Base-by-base conservation (phyloP, 768 basidiomycete species). In the Lactifluus subvellereus region DNA sequence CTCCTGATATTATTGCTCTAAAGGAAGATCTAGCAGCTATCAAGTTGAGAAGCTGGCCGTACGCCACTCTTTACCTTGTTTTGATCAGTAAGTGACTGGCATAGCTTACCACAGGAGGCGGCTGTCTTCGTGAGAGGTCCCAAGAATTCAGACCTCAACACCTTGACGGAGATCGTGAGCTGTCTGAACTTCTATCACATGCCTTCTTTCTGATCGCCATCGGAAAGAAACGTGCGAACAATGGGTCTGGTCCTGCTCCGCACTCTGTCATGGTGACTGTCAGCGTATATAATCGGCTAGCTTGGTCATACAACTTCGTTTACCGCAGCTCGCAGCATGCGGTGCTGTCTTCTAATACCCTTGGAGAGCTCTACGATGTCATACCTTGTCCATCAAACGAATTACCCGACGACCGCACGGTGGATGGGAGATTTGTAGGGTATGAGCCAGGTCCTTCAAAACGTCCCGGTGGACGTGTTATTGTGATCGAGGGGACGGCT, bases 311-410 rank as follows among this genome's bases (percentile, higher is more conserved):
- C 57, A 83, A 82, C 56, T 79, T 81, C 56, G 74, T 87, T 11
- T 76, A 77, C 52, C 86, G 87, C 42, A 74, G 79, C 60, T 91
- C 89, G 9, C 86, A 86, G 67, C 88, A 91, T 69, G 81, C 79
- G 11, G 71, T 89, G 7, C 71, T 87, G 16, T 85, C 88, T n/a
- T 85, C 85, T 5, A 87, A 91, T 69, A 88, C 84, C 0, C 79
- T 94, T 3, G 79, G 77, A 20, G 86, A 90, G 64, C 71, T 92
- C 13, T 80, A 80, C 60, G 73, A 77, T 5, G 72, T 74, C 33
- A 80, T 93, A 32, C 83, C 85, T 22, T 92, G 91, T 66, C 70
- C 77, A 6, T 85, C 84, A 3, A 84, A 81, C 40, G 80, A 84
- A 45, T 71, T 83, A 27, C 78, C 80, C 0, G 67, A 70, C 35